Evolutionary conservation across 1,284 basidiomycete genomes (phyloP).

Genomic region (Gymnopus androsaceus): DNA sequence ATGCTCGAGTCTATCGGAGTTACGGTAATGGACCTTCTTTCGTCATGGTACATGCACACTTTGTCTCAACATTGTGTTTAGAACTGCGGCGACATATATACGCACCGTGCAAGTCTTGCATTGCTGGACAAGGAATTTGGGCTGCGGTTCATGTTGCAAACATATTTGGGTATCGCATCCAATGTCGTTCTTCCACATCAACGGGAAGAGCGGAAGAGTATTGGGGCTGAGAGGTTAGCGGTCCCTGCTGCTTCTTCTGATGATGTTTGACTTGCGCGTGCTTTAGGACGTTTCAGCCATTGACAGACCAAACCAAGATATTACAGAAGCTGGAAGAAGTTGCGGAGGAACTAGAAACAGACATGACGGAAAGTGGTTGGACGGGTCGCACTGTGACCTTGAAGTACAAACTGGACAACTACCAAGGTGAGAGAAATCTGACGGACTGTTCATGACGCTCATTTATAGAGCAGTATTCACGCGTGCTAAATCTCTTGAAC

Average conservation of each 20-base stretch:
- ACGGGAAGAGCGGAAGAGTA: conserved; percentile 84
- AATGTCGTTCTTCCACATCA: conserved; percentile 76
- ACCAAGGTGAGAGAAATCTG: conserved; percentile 53
- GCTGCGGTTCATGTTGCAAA: conserved; percentile 69
- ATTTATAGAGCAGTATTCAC: conserved; percentile 66
- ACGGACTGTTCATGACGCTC: neutral
- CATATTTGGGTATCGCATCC: conserved; percentile 83
- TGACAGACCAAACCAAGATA: conserved; percentile 67
- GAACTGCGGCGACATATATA: conserved; percentile 87
- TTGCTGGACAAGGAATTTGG: conserved; percentile 88
- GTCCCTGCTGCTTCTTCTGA: neutral
- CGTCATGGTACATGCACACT: neutral
- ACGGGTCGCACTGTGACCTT: conserved; percentile 76
- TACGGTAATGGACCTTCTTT: conserved; percentile 50
- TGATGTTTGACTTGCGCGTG: neutral
- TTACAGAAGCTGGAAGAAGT: conserved; percentile 77
- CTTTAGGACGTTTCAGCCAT: conserved; percentile 72
- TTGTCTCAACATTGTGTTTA: conserved; percentile 29
- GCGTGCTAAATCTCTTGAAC: conserved; percentile 75
- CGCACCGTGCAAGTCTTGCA: conserved; percentile 67
- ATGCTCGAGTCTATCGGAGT: conserved; percentile 85
- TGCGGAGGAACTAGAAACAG: conserved; percentile 76
- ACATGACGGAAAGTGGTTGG: conserved; percentile 74
- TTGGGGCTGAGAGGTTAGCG: conserved; percentile 80
- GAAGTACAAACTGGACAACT: conserved; percentile 81